Evolutionary conservation across 257 asterid species (phyloP).

Genomic region (Euphrasia confusa): DNA sequence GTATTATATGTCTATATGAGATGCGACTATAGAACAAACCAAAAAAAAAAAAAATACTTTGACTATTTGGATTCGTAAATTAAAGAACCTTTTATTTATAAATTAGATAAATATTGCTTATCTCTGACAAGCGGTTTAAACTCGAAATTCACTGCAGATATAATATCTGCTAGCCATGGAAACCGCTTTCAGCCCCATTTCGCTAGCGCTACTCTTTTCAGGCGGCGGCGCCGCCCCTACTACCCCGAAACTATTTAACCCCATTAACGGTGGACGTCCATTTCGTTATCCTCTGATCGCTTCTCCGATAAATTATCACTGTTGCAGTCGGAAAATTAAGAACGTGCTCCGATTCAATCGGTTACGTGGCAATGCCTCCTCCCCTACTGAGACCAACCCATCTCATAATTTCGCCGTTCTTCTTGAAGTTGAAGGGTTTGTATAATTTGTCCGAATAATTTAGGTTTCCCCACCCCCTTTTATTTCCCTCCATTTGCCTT

Average conservation of each 20-base stretch:
- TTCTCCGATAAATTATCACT: constrained; percentile 21
- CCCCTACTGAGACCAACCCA: constrained; percentile 30
- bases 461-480: neutral
- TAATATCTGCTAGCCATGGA: constrained; percentile 26
- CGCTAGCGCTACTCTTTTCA: constrained; percentile 26
- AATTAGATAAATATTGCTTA: too few species aligned
- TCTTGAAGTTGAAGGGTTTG: constrained; percentile 90
- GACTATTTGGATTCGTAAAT: too few species aligned
- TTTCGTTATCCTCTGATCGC: constrained; percentile 19
- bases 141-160: neutral
- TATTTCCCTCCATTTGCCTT: neutral
- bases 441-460: neutral
- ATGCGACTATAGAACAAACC: too few species aligned
- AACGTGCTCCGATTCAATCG: constrained; percentile 35
- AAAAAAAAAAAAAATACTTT: too few species aligned
- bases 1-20: too few species aligned
- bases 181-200: constrained; percentile 34
- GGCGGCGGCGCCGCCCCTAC: constrained; percentile 21
- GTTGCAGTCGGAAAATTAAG: constrained; percentile 26
- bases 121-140: too few species aligned
- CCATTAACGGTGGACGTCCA: constrained; percentile 20
- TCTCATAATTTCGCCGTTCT: constrained; percentile 61
- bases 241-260: constrained; percentile 24
- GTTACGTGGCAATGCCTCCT: constrained; percentile 22
- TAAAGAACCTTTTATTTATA: too few species aligned